phyloP scores from a whole-genome alignment of 2,329 filamentous ascomycete genomes.

The Davidsoniella neocaledoniae region DNA sequence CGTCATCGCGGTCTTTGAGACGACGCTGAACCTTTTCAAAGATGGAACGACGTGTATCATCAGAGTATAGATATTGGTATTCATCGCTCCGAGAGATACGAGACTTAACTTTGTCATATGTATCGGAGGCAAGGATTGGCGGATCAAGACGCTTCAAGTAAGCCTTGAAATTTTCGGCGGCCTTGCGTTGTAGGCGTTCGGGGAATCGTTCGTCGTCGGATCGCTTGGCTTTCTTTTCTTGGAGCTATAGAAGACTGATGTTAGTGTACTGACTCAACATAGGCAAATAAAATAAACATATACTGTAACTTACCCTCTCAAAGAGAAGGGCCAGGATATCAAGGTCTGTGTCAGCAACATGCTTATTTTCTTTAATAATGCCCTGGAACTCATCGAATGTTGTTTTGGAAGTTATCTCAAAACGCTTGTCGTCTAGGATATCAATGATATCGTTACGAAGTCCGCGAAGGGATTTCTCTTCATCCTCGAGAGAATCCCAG shows the following conservation, averaged over 20 bases:
- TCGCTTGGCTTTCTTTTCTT: slow-evolving; percentile 70
- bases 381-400: slow-evolving; percentile 75
- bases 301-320: slow-evolving; percentile 43
- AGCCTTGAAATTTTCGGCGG: slow-evolving; percentile 68
- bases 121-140: slow-evolving; percentile 58
- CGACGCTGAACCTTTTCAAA: slow-evolving; percentile 89
- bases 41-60: slow-evolving; percentile 64
- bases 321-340: slow-evolving; percentile 70
- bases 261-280: neutral
- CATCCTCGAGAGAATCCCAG: slow-evolving; percentile 89
- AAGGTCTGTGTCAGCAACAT: slow-evolving; percentile 71
- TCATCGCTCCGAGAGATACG: slow-evolving; percentile 69
- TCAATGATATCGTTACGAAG: slow-evolving; percentile 73
- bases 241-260: slow-evolving; percentile 35
- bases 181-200: slow-evolving; percentile 72
- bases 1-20: slow-evolving; percentile 80
- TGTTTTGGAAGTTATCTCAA: slow-evolving; percentile 75
- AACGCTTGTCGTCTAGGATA: slow-evolving; percentile 79
- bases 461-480: slow-evolving; percentile 70
- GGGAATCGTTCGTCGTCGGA: slow-evolving; percentile 71
- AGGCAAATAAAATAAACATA: neutral
- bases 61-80: slow-evolving; percentile 65
- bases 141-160: slow-evolving; percentile 83
- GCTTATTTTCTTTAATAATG: slow-evolving; percentile 69
- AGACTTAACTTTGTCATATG: slow-evolving; percentile 73